phyloP scores from a whole-genome alignment of 495 filamentous ascomycete genomes.

The Daldinia caldariorum region DNA sequence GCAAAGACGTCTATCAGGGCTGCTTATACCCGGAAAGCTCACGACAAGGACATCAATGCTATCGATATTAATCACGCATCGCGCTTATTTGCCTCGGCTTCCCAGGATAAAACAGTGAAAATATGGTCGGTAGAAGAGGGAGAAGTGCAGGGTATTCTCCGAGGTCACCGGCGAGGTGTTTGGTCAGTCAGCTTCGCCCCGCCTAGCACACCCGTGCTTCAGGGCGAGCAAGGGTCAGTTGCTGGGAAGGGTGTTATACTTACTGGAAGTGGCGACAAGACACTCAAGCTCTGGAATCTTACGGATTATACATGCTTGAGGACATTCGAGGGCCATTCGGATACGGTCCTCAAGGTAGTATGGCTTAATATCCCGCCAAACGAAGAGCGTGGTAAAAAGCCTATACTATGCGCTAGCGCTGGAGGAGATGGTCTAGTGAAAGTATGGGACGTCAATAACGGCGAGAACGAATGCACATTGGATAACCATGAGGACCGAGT shows the following conservation, averaged over 20 bases:
- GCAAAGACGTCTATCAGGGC: constrained; percentile 62
- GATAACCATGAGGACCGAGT: constrained; percentile 97
- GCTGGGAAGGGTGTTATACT: constrained; percentile 79
- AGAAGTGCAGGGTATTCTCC: constrained; percentile 86
- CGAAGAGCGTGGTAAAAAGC: constrained; percentile 59
- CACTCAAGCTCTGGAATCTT: constrained; percentile 93
- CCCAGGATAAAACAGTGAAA: constrained; percentile 95
- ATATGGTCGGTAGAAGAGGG: constrained; percentile 92
- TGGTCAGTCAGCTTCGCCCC: constrained; percentile 94
- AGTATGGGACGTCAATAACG: constrained; percentile 82
- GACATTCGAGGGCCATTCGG: constrained; percentile 95
- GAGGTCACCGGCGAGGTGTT: constrained; percentile 91
- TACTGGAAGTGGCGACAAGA: constrained; percentile 94
- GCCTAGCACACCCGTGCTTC: constrained; percentile 72
- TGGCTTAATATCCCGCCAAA: constrained; percentile 77
- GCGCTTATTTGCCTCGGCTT: constrained; percentile 88
- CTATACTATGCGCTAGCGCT: constrained; percentile 79
- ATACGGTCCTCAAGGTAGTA: constrained; percentile 90
- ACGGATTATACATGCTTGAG: constrained; percentile 91
- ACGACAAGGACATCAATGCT: constrained; percentile 99
- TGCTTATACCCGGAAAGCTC: constrained; percentile 86
- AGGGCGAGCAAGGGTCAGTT: constrained; percentile 71
- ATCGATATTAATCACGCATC: constrained; percentile 77
- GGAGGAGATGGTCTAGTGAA: constrained; percentile 97
- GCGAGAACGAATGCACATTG: constrained; percentile 86